phyloP scores from a whole-genome alignment of 139 green algal species.

The Micractinium sp. region DNA sequence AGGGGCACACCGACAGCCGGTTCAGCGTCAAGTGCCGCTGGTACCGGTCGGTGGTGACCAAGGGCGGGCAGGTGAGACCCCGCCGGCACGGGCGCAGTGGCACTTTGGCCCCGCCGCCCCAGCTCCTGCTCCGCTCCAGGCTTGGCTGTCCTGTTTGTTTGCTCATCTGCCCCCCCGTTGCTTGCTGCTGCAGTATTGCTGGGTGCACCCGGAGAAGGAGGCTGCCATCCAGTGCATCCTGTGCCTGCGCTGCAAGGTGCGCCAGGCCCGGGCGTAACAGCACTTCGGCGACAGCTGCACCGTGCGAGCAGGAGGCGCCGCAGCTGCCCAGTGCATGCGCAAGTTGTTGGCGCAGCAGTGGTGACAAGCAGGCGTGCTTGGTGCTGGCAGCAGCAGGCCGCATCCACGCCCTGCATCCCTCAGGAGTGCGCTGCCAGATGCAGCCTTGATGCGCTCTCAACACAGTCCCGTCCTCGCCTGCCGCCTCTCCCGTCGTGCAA shows the following conservation, averaged over 20 bases:
- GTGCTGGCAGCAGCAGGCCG: too few relatives aligned
- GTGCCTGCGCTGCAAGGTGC: constrained; percentile 79
- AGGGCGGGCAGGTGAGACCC: constrained; percentile 58
- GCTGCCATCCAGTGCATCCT: constrained; percentile 92
- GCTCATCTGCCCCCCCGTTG: neutral
- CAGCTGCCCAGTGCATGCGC: neutral
- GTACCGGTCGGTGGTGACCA: constrained; percentile 84
- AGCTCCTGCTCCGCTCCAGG: neutral
- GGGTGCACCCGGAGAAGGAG: constrained; percentile 82
- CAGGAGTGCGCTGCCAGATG: too few relatives aligned
- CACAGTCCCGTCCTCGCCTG: too few relatives aligned
- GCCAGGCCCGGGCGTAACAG: neutral
- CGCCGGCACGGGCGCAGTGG: neutral
- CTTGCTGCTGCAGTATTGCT: constrained; percentile 45
- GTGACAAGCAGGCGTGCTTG: too few relatives aligned
- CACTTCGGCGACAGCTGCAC: neutral
- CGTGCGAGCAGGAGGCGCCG: neutral
- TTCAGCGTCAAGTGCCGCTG: constrained; percentile 87
- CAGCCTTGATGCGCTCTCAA: too few relatives aligned
- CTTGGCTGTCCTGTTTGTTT: neutral
- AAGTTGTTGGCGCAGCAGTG: neutral
- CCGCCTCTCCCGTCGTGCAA: too few relatives aligned
- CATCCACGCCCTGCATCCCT: too few relatives aligned
- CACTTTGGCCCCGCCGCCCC: neutral
- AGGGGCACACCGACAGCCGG: constrained; percentile 64